A percentile compares a stretch with the other conserved stretches of the same genome.
These are phyloP conservation scores for Wallemia ichthyophaga DNA, from an alignment of 1,284 basidiomycete species.

Conservation along the genomic window DNA sequence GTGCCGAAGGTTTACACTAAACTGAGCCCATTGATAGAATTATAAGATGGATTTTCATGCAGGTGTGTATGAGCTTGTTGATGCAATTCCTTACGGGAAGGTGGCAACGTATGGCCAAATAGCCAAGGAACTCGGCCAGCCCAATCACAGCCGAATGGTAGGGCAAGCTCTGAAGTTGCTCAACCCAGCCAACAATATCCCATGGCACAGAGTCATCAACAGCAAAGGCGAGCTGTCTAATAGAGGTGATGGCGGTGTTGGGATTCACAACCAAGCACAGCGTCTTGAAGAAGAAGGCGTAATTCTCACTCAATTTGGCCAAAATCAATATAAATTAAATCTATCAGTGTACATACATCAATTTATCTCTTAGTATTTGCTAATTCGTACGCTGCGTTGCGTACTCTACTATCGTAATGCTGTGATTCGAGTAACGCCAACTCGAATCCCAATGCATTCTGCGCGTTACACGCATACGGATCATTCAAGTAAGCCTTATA, in stretches of 20 bases:
- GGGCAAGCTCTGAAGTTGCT: neutral
- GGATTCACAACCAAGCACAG: neutral
- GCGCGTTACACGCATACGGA: neutral
- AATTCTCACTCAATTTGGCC: neutral
- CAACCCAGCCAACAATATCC: neutral
- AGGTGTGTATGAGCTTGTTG: neutral
- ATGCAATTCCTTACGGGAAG: neutral
- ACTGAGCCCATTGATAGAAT: no score
- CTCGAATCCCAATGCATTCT: neutral
- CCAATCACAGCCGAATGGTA: neutral
- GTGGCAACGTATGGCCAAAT: neutral
- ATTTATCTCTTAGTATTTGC: neutral
- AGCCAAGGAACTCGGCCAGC: neutral
- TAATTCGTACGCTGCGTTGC: neutral
- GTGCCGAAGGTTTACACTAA: no score
- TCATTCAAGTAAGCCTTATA: neutral
- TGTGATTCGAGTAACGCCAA: neutral
- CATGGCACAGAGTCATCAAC: neutral
- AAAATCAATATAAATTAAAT: neutral
- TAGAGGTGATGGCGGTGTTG: neutral
- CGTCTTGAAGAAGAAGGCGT: neutral
- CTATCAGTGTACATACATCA: neutral
- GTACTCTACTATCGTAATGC: neutral
- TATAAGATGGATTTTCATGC: neutral
- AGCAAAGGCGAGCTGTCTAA: neutral